Evolutionary conservation across 306 rosid genomes (phyloP).

Genomic region (Cajanus cajan): DNA sequence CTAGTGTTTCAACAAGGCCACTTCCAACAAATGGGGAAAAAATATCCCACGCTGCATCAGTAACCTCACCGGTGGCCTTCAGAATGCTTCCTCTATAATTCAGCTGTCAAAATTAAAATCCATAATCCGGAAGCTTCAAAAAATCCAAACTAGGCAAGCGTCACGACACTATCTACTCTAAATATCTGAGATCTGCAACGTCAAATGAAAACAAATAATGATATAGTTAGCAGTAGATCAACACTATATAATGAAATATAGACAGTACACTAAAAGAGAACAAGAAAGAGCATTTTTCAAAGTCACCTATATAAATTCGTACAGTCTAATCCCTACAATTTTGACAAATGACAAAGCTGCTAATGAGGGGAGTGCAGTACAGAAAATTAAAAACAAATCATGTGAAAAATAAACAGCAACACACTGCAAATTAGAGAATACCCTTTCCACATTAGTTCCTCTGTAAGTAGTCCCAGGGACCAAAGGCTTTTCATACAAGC

Average conservation of each 20-base stretch:
- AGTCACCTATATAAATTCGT: neutral
- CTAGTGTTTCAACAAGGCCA: constrained; percentile 20
- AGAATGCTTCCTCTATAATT: constrained; percentile 24
- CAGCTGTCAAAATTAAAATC: neutral
- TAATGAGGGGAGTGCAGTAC: neutral
- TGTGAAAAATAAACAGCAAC: neutral
- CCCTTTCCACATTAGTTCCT: neutral
- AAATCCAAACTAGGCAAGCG: constrained; percentile 17
- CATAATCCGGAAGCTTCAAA: constrained; percentile 24
- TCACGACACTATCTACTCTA: constrained; percentile 36
- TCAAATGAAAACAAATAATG: neutral
- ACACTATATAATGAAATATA: neutral
- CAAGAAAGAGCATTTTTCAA: neutral
- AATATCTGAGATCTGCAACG: constrained; percentile 30
- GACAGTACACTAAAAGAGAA: neutral
- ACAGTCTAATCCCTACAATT: neutral
- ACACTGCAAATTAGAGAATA: neutral
- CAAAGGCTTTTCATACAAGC: neutral
- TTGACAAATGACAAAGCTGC: neutral
- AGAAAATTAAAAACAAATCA: neutral
- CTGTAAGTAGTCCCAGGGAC: neutral
- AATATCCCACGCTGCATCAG: constrained; percentile 33
- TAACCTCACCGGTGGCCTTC: constrained; percentile 24
- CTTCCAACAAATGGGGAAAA: constrained; percentile 17
- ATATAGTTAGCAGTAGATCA: neutral